Conservation (phyloP, 139 green algal genomes). For the Deuterostichococcus epilithicus region DNA sequence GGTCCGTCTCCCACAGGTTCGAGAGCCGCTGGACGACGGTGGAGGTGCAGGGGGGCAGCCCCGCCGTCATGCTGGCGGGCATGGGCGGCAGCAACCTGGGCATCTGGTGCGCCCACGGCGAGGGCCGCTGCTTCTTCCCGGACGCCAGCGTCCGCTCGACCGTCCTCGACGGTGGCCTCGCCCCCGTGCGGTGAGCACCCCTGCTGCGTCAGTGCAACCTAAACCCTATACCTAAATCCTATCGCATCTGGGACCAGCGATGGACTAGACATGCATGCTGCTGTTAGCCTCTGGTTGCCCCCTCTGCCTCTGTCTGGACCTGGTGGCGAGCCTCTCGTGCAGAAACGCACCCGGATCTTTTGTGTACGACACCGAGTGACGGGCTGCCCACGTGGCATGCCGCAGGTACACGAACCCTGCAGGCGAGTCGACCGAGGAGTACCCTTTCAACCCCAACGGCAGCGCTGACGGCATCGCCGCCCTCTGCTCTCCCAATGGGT, state of each 20-base stretch:
- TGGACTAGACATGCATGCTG: background rate
- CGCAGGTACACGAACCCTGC: slow-evolving; percentile 72
- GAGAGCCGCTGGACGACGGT: slow-evolving; percentile 80
- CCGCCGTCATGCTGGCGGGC: slow-evolving; percentile 66
- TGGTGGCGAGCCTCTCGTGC: no score
- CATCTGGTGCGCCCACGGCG: slow-evolving; percentile 96
- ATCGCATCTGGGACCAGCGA: background rate
- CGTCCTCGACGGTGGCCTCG: slow-evolving; percentile 61
- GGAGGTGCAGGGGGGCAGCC: slow-evolving; percentile 68
- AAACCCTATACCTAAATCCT: background rate
- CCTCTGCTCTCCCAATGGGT: slow-evolving; percentile 82
- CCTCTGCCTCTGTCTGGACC: background rate
- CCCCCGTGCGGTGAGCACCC: slow-evolving; percentile 81
- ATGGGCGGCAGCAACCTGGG: slow-evolving; percentile 86
- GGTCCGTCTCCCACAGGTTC: slow-evolving; percentile 57
- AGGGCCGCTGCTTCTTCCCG: slow-evolving; percentile 92
- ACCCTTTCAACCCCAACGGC: slow-evolving; percentile 98
- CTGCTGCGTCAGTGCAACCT: slow-evolving; percentile 4
- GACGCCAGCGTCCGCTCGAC: slow-evolving; percentile 55
- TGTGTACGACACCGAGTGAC: background rate
- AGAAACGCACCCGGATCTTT: background rate
- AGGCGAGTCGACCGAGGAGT: slow-evolving; percentile 72
- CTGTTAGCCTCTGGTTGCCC: background rate
- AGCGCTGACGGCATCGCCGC: slow-evolving; percentile 91
- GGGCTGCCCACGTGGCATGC: background rate